Evolutionary conservation across 73 alveolate genomes (phyloP), one percentile per base, ranked within the genome.

Genomic region (Symbiodinium natans): DNA sequence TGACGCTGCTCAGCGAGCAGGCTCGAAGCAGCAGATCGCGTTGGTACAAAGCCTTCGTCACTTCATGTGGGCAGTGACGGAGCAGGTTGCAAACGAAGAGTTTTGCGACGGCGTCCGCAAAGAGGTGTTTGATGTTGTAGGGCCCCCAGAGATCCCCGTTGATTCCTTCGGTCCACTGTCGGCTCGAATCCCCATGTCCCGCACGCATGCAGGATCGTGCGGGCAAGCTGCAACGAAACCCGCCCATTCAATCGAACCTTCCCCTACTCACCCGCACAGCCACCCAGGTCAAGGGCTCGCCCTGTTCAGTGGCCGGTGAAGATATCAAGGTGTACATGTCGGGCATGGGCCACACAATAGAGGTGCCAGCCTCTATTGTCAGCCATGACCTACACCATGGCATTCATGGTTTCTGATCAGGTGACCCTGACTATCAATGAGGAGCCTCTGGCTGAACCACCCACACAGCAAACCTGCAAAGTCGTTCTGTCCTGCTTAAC

Each of bases 291-390:
- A 63, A 63, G 38, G 97, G 77, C 52, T 90, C 97, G 40, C 88
- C 88, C 39, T 90, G 97, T 75, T 31, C 80, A 7, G 97, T 90
- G 97, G 97, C 75, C 77, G 77, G 75, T 56, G 46, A 40, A 5
- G 97, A 90, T 41, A 42, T 90, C 97, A 90, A 71, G 48, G 97
- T 82, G 29, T 90, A 90, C 54, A 85, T 90, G 77, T 90, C 97
- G 21, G 97, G 97, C 23, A 17, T 90, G 77, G 97, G 97, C 74
- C 48, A 90, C 88, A 90, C 97, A 1, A 85, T 90, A 74, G 97
- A 90, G 97, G 97, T 82, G 59, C 77, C 41, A 38, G 31, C 36
- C 31, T 63, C 82, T 27, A 3, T 27, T 63, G 1, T 13, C 11
- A 34, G 25, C 29, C 9, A 2, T 27, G 31, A 29, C 82, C 38